Conservation (phyloP, 345 rosid species). For the Sisymbrium altissimum region DNA sequence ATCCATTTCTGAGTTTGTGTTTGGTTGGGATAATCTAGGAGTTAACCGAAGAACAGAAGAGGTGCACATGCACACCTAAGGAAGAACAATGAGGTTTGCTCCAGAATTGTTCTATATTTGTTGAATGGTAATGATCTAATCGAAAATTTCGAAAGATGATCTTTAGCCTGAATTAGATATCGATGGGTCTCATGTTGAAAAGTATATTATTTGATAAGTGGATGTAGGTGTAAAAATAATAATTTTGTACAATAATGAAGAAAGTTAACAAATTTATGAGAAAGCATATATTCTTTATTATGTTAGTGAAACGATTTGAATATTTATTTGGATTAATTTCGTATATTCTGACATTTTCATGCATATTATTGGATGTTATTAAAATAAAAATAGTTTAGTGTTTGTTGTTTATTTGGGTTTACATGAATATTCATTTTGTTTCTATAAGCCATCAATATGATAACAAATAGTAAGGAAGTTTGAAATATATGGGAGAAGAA, state of each 20-base stretch:
- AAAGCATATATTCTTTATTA: constrained; percentile 5
- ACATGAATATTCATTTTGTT: no score
- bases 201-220: constrained; percentile 6
- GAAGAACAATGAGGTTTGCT: constrained; percentile 34
- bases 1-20: constrained; percentile 4
- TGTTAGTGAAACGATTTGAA: neutral
- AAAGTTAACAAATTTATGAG: neutral
- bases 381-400: neutral
- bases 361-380: neutral
- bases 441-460: no score
- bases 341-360: neutral
- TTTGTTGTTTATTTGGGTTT: no score
- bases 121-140: neutral
- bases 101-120: neutral
- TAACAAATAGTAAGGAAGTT: no score
- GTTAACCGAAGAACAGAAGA: constrained; percentile 62
- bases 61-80: constrained; percentile 53
- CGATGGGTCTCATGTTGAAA: neutral
- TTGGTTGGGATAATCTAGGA: constrained; percentile 39
- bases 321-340: neutral
- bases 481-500: no score
- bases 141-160: constrained; percentile 9
- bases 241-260: neutral
- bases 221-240: constrained; percentile 10
- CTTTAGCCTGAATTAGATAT: constrained; percentile 3